Conservation (phyloP, 1,284 basidiomycete genomes). For the Rhodotorula glutinis region DNA sequence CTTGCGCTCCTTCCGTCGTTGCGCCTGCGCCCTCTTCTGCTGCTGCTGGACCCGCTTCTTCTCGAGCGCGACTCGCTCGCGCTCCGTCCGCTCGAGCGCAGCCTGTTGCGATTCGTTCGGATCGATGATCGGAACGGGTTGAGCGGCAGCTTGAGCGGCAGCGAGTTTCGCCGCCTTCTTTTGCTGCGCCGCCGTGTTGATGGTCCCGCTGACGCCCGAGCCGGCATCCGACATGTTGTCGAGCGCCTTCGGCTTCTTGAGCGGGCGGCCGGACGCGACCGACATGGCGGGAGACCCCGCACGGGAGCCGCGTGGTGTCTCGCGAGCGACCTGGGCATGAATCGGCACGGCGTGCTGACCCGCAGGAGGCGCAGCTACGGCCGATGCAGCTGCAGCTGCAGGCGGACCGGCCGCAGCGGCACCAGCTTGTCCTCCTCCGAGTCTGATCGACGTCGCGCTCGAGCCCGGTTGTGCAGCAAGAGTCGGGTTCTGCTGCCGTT, state of each 20-base stretch:
- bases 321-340: background rate
- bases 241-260: constrained; percentile 11
- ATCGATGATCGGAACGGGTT: background rate
- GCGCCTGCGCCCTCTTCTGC: constrained; percentile 10
- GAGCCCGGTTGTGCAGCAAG: constrained; percentile 24
- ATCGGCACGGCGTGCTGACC: background rate
- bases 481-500: constrained; percentile 34
- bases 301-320: constrained; percentile 7
- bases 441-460: constrained; percentile 27
- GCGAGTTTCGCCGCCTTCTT: constrained; percentile 31
- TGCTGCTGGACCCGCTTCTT: constrained; percentile 5
- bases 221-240: constrained; percentile 14
- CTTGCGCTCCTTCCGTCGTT: constrained; percentile 25
- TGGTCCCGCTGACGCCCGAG: constrained; percentile 19
- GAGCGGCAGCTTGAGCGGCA: background rate
- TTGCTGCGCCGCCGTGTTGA: constrained; percentile 6
- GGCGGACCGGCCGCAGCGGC: background rate
- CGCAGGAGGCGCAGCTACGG: background rate
- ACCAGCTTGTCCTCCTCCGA: constrained; percentile 12
- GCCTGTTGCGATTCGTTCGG: constrained; percentile 6
- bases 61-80: constrained; percentile 10
- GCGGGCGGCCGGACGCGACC: constrained; percentile 10
- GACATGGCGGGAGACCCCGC: constrained; percentile 21
- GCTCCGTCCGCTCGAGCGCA: constrained; percentile 11
- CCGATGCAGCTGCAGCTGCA: background rate